Evolutionary conservation across 2,329 filamentous ascomycete species (phyloP), one percentile per base, ranked within the genome.

Genomic region (Grosmannia serpens): DNA sequence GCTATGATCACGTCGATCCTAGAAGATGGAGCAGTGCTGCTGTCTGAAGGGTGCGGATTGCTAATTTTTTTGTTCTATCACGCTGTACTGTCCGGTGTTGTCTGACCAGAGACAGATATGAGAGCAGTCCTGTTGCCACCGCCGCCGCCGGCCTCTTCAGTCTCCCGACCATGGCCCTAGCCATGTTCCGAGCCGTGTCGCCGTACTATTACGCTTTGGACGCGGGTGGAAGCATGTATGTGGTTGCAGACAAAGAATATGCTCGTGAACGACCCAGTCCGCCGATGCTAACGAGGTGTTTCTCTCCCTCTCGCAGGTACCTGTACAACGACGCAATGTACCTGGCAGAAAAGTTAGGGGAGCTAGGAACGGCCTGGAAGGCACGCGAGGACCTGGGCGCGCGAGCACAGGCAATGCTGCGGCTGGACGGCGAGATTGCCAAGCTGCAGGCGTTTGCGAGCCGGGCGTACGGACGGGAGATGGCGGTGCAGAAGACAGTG

Each of bases 101-200:
- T n/a, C 47, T 35, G 53, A 35, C 31, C 29, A 27, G 22, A 44
- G 29, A 29, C 61, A 73, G 66, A 41, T 73, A 72, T 44, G 74
- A 78, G 31, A 72, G 72, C 33, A 77, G 80, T 13, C 79, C 85
- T 0, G 83, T 92, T 55, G 79, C 84, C 1, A 75, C 85, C 15
- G 87, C 86, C 5, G 86, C 85, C 0, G 75, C 81, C 9, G 87
- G 85, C 0, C 74, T 94, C 0, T 90, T 90, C 66, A 79, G 78
- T 41, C 72, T 94, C 4, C 88, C 89, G 1, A 87, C 84, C 1
- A 79, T 90, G 22, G 78, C 85, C 1, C 74, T 94, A 50, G 87
- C 88, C n/a, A 82, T 91, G 72, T 94, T 91, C 69, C 79, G 89
- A 55, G 88, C 88, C 4, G 83, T 90, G 2, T 87, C 88, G 6